phyloP scores from a whole-genome alignment of 306 rosid species.

The Sechiopsis laciniata region DNA sequence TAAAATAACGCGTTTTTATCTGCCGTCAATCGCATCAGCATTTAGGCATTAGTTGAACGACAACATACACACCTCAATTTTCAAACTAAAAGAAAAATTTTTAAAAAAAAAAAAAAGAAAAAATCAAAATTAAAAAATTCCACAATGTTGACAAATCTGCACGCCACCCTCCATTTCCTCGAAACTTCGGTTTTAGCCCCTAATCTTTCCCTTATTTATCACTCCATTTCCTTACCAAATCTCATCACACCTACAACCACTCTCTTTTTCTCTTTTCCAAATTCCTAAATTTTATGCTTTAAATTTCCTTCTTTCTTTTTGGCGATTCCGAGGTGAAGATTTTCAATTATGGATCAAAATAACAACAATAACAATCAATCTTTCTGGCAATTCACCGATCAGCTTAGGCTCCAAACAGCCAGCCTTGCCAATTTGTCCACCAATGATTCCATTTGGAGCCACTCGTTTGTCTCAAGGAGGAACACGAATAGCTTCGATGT shows the following conservation, averaged over 20 bases:
- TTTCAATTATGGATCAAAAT: slow-evolving; percentile 31
- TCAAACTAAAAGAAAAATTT: neutral
- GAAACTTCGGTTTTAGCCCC: slow-evolving; percentile 26
- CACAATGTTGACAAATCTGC: slow-evolving; percentile 33
- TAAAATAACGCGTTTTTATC: neutral
- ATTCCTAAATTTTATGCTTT: slow-evolving; percentile 6
- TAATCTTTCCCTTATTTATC: slow-evolving; percentile 17
- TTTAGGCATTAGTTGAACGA: neutral
- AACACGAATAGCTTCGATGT: slow-evolving; percentile 64
- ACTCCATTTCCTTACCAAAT: neutral
- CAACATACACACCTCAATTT: neutral
- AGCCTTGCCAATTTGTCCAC: slow-evolving; percentile 50
- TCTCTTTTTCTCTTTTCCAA: neutral
- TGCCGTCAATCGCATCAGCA: slow-evolving; percentile 18
- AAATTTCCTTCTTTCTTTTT: neutral
- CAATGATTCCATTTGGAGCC: slow-evolving; percentile 85
- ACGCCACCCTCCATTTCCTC: slow-evolving; percentile 37
- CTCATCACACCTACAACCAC: neutral
- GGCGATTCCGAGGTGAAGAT: neutral
- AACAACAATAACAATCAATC: slow-evolving; percentile 48
- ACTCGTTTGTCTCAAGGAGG: slow-evolving; percentile 41
- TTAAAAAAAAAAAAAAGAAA: neutral
- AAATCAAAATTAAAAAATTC: neutral
- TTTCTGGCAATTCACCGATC: slow-evolving; percentile 83
- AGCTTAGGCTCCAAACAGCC: slow-evolving; percentile 59